phyloP scores from a whole-genome alignment of 139 green algal genomes.

The Bryopsis sp. region DNA sequence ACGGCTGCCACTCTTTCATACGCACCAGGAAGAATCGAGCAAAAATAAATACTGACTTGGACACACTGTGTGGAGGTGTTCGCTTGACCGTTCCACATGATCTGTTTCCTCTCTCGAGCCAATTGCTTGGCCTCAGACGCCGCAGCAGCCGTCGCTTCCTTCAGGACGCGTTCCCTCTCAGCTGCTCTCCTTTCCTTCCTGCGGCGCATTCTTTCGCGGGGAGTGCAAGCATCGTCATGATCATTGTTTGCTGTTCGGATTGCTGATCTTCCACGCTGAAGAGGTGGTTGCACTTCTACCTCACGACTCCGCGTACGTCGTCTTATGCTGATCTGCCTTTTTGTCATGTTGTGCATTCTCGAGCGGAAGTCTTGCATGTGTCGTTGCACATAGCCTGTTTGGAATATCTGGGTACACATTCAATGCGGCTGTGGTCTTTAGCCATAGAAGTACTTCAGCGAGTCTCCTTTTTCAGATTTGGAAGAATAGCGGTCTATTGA shows the following conservation, averaged over 20 bases:
- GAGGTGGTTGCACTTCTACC: neutral
- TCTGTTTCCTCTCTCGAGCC: too few relatives aligned
- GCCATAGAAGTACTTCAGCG: constrained; percentile 4
- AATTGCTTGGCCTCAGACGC: too few relatives aligned
- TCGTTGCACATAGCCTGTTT: constrained; percentile 36
- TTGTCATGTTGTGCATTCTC: neutral
- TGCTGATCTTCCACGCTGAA: neutral
- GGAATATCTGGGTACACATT: constrained; percentile 45
- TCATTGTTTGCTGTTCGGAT: neutral
- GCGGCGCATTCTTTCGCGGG: neutral
- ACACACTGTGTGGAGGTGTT: too few relatives aligned
- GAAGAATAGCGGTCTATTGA: neutral
- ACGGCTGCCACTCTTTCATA: too few relatives aligned
- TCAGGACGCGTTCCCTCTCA: too few relatives aligned
- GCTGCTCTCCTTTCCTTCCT: neutral
- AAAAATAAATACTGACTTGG: too few relatives aligned
- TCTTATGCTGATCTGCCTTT: neutral
- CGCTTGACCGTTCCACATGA: too few relatives aligned
- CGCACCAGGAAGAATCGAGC: too few relatives aligned
- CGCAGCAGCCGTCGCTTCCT: too few relatives aligned
- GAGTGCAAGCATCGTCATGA: neutral
- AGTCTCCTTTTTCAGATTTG: neutral
- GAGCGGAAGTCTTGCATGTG: constrained; percentile 36
- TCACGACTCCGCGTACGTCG: neutral
- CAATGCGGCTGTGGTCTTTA: too few relatives aligned